Conservation (phyloP, 2,329 filamentous ascomycete species). For the Tolypocladium pustulatum region DNA sequence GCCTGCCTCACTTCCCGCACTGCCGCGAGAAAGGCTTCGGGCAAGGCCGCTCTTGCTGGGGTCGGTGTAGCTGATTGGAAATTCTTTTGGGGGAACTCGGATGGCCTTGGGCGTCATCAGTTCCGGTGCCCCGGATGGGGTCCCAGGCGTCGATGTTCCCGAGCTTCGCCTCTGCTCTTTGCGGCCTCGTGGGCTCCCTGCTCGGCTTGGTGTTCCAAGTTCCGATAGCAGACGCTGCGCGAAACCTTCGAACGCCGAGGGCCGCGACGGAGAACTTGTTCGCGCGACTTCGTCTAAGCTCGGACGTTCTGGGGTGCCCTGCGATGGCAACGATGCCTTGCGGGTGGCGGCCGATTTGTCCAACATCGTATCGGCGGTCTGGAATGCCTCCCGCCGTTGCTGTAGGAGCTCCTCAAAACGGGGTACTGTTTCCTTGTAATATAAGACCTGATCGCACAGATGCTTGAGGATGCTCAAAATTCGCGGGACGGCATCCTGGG, state of each 20-base stretch:
- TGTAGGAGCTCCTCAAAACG: constrained; percentile 64
- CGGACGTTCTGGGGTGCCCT: constrained; percentile 28
- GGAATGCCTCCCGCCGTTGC: constrained; percentile 53
- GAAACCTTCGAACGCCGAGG: constrained; percentile 48
- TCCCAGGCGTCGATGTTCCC: constrained; percentile 19
- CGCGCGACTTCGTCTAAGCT: constrained; percentile 33
- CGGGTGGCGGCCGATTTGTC: constrained; percentile 20
- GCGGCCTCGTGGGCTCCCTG: constrained; percentile 37
- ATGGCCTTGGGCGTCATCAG: constrained; percentile 18
- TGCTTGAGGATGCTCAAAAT: constrained; percentile 48
- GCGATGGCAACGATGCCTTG: constrained; percentile 18
- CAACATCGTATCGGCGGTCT: constrained; percentile 43
- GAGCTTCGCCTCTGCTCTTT: constrained; percentile 30
- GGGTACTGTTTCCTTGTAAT: constrained; percentile 53
- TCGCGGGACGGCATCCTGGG: constrained; percentile 34
- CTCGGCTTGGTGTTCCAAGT: constrained; percentile 41
- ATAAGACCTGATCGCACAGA: constrained; percentile 50
- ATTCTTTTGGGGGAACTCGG: constrained; percentile 31
- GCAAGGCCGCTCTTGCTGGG: constrained; percentile 16
- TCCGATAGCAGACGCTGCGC: constrained; percentile 54
- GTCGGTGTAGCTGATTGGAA: constrained; percentile 25
- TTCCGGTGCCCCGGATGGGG: constrained; percentile 6
- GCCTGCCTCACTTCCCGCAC: constrained; percentile 15
- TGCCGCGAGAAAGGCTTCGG: constrained; percentile 31
- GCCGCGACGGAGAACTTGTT: constrained; percentile 39